Evolutionary conservation across 495 filamentous ascomycete species (phyloP).

Genomic region (Neurospora discreta): DNA sequence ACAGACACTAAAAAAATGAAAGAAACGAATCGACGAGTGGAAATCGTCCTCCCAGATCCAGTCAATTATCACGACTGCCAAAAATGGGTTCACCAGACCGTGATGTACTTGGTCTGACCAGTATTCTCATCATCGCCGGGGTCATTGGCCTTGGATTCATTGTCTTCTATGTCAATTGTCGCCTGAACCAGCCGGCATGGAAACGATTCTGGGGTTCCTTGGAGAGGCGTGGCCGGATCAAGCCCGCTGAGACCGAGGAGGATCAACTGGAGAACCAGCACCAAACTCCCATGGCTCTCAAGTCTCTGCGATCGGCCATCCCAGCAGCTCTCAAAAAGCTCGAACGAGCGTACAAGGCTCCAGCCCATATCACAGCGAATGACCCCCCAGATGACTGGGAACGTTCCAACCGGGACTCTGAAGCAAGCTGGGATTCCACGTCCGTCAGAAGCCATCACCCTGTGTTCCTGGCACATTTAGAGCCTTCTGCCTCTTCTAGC

Average conservation of each 20-base stretch:
- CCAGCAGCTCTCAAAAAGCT: background rate
- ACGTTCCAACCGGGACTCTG: background rate
- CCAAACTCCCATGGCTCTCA: slow-evolving; percentile 5
- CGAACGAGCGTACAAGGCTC: slow-evolving; percentile 2
- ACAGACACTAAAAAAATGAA: background rate
- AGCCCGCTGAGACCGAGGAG: background rate
- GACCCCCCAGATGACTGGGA: background rate
- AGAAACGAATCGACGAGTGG: background rate
- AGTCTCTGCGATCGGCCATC: background rate
- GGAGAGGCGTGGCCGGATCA: slow-evolving; percentile 4
- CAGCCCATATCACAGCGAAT: slow-evolving; percentile 3
- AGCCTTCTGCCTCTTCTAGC: background rate
- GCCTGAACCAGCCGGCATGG: slow-evolving; percentile 3
- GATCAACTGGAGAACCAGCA: background rate
- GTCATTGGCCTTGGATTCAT: slow-evolving; percentile 13
- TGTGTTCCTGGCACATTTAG: background rate
- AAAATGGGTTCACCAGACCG: slow-evolving; percentile 5
- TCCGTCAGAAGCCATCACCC: background rate
- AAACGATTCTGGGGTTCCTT: background rate
- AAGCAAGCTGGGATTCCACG: background rate
- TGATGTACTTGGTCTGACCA: slow-evolving; percentile 1
- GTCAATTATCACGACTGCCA: background rate
- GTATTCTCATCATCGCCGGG: slow-evolving; percentile 7
- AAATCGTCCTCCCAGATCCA: background rate
- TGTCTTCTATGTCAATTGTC: slow-evolving; percentile 4